Evolutionary conservation across 257 asterid genomes (phyloP).

Genomic region (Prunella vulgaris): DNA sequence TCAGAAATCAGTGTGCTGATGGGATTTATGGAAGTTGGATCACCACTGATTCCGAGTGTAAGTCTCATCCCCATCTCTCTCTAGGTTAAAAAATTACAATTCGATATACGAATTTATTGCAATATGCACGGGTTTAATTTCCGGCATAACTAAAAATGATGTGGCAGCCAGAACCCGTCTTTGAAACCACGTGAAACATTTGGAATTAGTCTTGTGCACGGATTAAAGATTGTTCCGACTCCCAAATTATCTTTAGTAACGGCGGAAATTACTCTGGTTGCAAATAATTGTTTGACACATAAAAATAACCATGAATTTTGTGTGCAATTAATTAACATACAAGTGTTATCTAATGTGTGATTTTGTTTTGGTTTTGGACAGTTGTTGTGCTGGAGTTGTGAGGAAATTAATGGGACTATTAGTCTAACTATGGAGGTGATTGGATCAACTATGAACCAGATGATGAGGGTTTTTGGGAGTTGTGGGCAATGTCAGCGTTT

Average conservation of each 20-base stretch:
- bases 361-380: constrained; percentile 19
- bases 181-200: no score
- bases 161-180: no score
- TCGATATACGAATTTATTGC: no score
- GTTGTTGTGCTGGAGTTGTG: constrained; percentile 60
- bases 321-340: no score
- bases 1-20: background rate
- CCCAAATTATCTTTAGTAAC: no score
- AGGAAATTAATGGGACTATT: constrained; percentile 7
- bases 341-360: background rate
- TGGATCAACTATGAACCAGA: background rate
- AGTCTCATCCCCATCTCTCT: background rate
- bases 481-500: background rate
- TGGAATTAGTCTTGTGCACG: no score
- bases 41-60: constrained; percentile 10
- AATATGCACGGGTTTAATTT: no score
- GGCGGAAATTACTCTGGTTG: no score
- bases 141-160: no score
- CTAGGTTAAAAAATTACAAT: background rate
- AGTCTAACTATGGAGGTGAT: background rate
- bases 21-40: background rate
- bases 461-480: background rate
- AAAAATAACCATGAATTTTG: no score
- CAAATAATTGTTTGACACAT: no score
- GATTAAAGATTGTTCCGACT: no score